Evolutionary conservation across 192 early-diverging fungal species (phyloP), one percentile per base, ranked within the genome.

Genomic region (Backusella circina): DNA sequence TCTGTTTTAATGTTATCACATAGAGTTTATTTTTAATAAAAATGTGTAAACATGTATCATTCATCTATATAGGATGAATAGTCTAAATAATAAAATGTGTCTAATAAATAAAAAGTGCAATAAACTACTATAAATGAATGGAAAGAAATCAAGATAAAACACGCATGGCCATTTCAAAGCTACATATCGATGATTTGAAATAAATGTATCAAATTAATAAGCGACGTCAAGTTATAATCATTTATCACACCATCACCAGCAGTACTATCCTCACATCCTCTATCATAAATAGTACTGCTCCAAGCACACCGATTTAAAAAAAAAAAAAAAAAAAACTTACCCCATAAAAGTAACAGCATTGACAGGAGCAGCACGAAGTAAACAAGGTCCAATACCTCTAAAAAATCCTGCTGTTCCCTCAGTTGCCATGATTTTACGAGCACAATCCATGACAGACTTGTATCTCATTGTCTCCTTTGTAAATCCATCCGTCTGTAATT

Each of bases 281-380:
- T n/a, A n/a, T n/a, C n/a, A n/a, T n/a, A n/a, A n/a, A n/a, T n/a
- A n/a, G n/a, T n/a, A n/a, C n/a, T n/a, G n/a, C n/a, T n/a, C n/a
- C n/a, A n/a, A n/a, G n/a, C n/a, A n/a, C n/a, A n/a, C n/a, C n/a
- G n/a, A n/a, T n/a, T 41, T 15, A 16, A 26, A 31, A 32, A 37
- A 47, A 67, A 41, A 50, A 28, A 8, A 51, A 76, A 76, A 4
- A 16, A 51, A n/a, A 35, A 66, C 80, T 78, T 75, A 82, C 77
- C 95, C 96, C 30, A 96, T 85, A 88, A 99, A 99, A 12, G 96
- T 97, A 21, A 89, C 92, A 9, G 95, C 97, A 72, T 97, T 99
- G 51, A 91, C 94, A 16, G 97, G 97, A 16, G 94, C 97, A 32
- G 97, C 96, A 77, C 97, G 87, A 38, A 97, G 86, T 77, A 99